Evolutionary conservation across 208 protist species (phyloP).

Genomic region (Herpetomonas tarakana): DNA sequence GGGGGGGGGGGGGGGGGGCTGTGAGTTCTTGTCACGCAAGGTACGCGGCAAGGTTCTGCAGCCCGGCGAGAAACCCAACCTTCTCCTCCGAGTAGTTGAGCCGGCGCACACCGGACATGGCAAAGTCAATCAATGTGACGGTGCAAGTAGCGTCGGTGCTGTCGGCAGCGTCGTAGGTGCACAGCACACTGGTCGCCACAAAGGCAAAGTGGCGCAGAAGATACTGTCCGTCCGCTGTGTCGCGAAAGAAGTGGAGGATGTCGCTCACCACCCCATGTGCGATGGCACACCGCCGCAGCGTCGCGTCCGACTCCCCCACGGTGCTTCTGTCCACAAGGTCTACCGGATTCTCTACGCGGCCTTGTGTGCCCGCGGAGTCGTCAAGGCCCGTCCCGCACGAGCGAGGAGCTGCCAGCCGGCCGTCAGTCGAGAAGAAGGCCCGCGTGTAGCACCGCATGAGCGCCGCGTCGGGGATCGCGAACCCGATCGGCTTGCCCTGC

Average conservation of each 20-base stretch:
- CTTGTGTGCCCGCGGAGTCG: not conserved
- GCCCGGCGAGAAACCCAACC: slow-evolving; percentile 58
- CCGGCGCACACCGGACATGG: slow-evolving; percentile 41
- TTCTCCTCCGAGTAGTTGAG: slow-evolving; percentile 64
- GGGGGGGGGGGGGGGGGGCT: too few relatives aligned
- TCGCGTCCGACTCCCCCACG: not conserved
- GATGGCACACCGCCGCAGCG: not conserved
- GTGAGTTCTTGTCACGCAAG: too few relatives aligned
- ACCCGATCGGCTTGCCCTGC: slow-evolving; percentile 15
- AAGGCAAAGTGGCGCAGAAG: slow-evolving; percentile 21
- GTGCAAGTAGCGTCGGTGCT: not conserved
- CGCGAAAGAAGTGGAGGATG: slow-evolving; percentile 6
- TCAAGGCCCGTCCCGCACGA: not conserved
- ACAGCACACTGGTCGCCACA: slow-evolving; percentile 33
- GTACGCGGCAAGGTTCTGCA: slow-evolving; percentile 30
- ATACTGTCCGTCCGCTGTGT: slow-evolving; percentile 12
- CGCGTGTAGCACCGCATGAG: not conserved
- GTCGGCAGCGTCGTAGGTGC: slow-evolving; percentile 25
- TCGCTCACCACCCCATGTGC: not conserved
- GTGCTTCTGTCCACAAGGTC: not conserved
- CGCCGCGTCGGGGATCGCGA: slow-evolving; percentile 1
- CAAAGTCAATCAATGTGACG: slow-evolving; percentile 70
- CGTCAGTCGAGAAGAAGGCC: not conserved
- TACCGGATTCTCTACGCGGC: too few relatives aligned
- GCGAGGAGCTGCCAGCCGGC: not conserved